Conservation (phyloP, 768 basidiomycete species). For the Psilocybe sp. region DNA sequence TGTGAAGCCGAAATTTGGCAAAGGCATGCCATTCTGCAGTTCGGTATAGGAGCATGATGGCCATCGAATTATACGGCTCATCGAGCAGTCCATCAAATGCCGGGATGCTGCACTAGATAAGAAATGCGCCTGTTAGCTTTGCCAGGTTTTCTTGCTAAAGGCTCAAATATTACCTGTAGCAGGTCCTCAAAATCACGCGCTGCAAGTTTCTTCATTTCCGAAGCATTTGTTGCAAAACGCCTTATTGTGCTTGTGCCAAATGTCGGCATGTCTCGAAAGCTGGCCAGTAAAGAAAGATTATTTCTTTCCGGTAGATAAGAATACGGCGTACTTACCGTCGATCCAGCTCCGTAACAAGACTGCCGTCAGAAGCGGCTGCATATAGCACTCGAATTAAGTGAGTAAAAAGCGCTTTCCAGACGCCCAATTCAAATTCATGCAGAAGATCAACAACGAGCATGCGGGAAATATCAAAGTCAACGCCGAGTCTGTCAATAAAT, state of each 20-base stretch:
- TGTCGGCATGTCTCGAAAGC: constrained; percentile 19
- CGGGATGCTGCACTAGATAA: constrained; percentile 31
- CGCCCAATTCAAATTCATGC: constrained; percentile 3
- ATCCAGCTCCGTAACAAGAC: constrained; percentile 12
- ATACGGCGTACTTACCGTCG: constrained; percentile 23
- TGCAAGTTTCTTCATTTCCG: constrained; percentile 6
- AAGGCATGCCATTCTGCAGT: constrained; percentile 31
- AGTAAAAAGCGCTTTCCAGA: constrained; percentile 20
- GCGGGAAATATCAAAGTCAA: background rate
- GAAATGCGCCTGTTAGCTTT: background rate
- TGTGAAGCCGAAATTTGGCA: constrained; percentile 32
- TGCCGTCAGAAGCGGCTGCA: constrained; percentile 1
- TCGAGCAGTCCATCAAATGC: constrained; percentile 35
- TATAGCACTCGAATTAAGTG: constrained; percentile 22
- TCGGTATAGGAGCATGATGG: constrained; percentile 23
- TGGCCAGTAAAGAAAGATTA: background rate
- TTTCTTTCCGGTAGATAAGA: constrained; percentile 4
- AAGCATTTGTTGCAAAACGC: constrained; percentile 1
- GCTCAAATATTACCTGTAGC: constrained; percentile 18
- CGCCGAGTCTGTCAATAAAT: background rate
- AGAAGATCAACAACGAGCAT: constrained; percentile 2
- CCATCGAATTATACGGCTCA: constrained; percentile 11
- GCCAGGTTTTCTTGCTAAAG: constrained; percentile 5
- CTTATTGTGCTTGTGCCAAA: constrained; percentile 12
- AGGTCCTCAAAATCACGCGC: constrained; percentile 3